phyloP scores from a whole-genome alignment of 805 yeast genomes.

The Komagataella pastoris region DNA sequence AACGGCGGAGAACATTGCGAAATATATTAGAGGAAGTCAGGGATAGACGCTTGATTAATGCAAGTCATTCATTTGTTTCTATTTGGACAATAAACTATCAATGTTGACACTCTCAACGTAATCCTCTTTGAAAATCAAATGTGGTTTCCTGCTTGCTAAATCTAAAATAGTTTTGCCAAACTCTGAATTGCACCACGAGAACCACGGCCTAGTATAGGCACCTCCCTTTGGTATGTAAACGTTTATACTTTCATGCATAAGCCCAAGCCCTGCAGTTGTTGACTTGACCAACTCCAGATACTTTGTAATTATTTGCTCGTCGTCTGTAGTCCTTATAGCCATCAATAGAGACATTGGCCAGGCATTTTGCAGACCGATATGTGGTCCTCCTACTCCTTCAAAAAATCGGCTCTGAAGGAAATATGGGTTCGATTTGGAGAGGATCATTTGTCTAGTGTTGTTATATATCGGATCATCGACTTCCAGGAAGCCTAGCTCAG shows the following conservation, averaged over 20 bases:
- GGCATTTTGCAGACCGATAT: constrained; percentile 65
- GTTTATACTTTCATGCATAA: constrained; percentile 73
- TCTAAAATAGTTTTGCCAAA: constrained; percentile 80
- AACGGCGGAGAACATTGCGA: constrained; percentile 64
- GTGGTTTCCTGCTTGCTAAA: constrained; percentile 60
- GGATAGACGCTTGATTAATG: neutral
- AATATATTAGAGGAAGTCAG: constrained; percentile 30
- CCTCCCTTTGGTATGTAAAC: constrained; percentile 37
- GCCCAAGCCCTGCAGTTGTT: constrained; percentile 62
- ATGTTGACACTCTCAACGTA: constrained; percentile 5
- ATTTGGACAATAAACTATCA: neutral
- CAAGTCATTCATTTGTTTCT: neutral
- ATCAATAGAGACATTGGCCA: constrained; percentile 88
- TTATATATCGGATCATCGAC: constrained; percentile 46
- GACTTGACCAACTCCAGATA: constrained; percentile 36
- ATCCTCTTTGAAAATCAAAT: constrained; percentile 44
- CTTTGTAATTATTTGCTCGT: constrained; percentile 51
- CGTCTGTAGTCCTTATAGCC: constrained; percentile 59
- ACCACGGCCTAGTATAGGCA: constrained; percentile 76
- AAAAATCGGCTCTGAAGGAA: constrained; percentile 48
- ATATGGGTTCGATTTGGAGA: constrained; percentile 61
- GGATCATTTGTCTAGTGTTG: constrained; percentile 68
- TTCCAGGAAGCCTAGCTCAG: constrained; percentile 57
- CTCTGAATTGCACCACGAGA: constrained; percentile 90
- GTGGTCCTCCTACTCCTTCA: constrained; percentile 86